phyloP scores from a whole-genome alignment of 306 rosid species.

The Hylodesmum podocarpum region DNA sequence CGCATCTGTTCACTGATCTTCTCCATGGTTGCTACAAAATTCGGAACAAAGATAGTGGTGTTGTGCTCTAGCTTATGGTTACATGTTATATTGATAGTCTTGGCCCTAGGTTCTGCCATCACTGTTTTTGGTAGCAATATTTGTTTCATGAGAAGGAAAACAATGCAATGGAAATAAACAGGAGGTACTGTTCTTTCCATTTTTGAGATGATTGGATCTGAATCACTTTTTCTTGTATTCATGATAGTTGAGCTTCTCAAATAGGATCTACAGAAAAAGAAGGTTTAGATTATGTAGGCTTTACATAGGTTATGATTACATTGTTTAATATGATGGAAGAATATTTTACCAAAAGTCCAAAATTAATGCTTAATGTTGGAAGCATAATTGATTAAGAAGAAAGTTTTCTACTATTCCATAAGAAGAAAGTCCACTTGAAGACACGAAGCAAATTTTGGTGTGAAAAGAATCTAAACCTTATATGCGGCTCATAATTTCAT shows the following conservation, averaged over 20 bases:
- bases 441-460: not conserved
- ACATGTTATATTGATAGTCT: conserved; percentile 43
- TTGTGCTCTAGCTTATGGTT: conserved; percentile 48
- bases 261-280: conserved; percentile 9
- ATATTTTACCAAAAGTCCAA: not conserved
- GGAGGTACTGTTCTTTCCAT: conserved; percentile 33
- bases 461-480: no score
- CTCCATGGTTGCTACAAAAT: conserved; percentile 64
- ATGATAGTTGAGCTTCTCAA: conserved; percentile 9
- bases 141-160: conserved; percentile 29
- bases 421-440: not conserved
- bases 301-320: not conserved
- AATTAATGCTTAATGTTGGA: not conserved
- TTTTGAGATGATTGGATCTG: not conserved
- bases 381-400: not conserved
- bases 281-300: not conserved
- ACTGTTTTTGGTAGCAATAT: conserved; percentile 29
- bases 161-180: not conserved
- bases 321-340: not conserved
- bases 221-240: conserved; percentile 3
- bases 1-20: conserved; percentile 61
- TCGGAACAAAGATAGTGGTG: conserved; percentile 45
- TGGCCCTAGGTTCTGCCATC: conserved; percentile 60
- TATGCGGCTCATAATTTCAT: not conserved
- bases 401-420: not conserved